Evolutionary conservation across 768 basidiomycete genomes (phyloP), one percentile per base, ranked within the genome.

Genomic region (Ramaria rubella): DNA sequence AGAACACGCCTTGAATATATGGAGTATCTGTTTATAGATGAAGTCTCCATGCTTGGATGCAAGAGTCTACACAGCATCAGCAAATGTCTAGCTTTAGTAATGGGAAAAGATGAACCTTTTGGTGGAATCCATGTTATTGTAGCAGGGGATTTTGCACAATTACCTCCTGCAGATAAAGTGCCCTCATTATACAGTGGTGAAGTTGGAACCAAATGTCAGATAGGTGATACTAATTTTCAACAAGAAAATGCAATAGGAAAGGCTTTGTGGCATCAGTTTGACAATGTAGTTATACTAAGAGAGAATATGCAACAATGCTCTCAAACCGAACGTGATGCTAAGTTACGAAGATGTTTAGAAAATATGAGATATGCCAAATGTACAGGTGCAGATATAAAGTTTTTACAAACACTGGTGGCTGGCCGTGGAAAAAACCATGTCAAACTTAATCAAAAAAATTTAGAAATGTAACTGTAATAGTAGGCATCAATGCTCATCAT

Each of bases 61-160:
- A 14, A 24, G 2, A 65, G 55, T 52, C 61, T 68, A 55, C 70
- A 67, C 40, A 58, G 27, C 7, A 70, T 70, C 2, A 64, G 52
- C 61, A 58, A 59, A 4, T 49, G 57, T n/a, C 57, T 73, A 4
- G 54, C 62, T 23, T 51, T 57, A 31, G 62, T 64, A 4, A 27
- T 58, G 9, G 58, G 60, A 19, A 2, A 31, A 14, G 65, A 63
- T 31, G 43, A 49, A 12, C 59, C 69, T 3, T 76, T 73, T 63
- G 73, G 73, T 23, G 73, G 74, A 1, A 65, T 73, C 24, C 73
- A 72, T 53, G 65, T 77, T 45, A 71, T 77, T 15, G 67, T 77
- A 57, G 73, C 75, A 14, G 75, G 75, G n/a, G 76, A 77, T 52
- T 76, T 77, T 68, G 75, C 72, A 1, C 75, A 79, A 46, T 58